Base-by-base conservation (phyloP, 805 yeast species). In the Cyberlindnera xishuangbannaensis region DNA sequence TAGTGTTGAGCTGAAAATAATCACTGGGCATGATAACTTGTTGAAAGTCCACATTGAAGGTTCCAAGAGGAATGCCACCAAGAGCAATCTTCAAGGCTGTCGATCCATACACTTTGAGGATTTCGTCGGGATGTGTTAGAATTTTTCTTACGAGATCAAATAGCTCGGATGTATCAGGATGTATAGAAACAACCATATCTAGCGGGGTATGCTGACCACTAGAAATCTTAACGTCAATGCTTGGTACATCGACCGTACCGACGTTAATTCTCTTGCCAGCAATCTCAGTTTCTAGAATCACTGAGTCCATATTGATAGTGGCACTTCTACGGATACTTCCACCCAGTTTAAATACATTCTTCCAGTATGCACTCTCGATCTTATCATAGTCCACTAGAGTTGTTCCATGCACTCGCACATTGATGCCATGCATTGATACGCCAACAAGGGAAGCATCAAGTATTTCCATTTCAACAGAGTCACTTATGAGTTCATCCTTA, bases 151-250 rank as follows among this genome's bases (percentile, higher is more conserved):
- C 40, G n/a, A 61, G 37, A 3, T 53, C 56, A 15, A 61, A 35
- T 5, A 61, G 51, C 11, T 61, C 59, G 5, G 40, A 41, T 0
- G 61, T 36, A 26, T 60, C 48, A 7, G 70, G 70, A 31, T 47
- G 50, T 2, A 62, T 39, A 1, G 55, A 52, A 13, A 62, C 39
- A 19, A 47, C 33, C 27, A 62, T 29, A 16, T 52, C 50, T 22
- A 65, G 23, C 0, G 40, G 41, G 3, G 62, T 56, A 3, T 31
- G 30, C 5, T 37, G 30, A 2, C 47, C 43, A 32, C 63, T 52
- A 4, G 38, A 48, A n/a, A 61, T 57, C 10, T 44, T 43, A 7
- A 64, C 59, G 11, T 38, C 31, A 34, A 65, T 60, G 12, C 60
- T 58, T 2, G 63, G 50, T 2, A 64, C 48, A 13, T 48, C 42